phyloP scores from a whole-genome alignment of 768 basidiomycete species.

The Leccinum boreale region DNA sequence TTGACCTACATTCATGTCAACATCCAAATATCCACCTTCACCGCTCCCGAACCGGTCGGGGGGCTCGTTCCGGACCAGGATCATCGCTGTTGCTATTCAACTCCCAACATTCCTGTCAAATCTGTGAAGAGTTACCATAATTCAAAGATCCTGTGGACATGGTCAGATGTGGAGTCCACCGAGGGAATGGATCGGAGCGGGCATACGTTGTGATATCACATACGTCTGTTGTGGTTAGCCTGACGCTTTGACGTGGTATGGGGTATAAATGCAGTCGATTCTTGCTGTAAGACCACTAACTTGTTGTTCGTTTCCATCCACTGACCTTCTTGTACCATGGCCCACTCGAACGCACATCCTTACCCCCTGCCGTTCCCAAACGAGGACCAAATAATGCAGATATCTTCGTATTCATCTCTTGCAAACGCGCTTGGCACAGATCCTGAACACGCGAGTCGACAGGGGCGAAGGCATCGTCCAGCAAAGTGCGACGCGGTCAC shows the following conservation, averaged over 20 bases:
- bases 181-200: background rate
- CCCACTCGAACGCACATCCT: conserved; percentile 2
- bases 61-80: conserved; percentile 1
- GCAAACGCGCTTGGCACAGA: conserved; percentile 21
- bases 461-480: background rate
- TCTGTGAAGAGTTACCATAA: background rate
- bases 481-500: conserved; percentile 4
- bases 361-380: conserved; percentile 24
- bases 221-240: background rate
- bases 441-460: conserved; percentile 8
- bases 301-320: background rate
- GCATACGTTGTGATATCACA: background rate
- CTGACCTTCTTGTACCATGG: conserved; percentile 15
- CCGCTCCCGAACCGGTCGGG: background rate
- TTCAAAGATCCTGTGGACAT: conserved; percentile 10
- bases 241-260: conserved; percentile 16
- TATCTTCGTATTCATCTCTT: conserved; percentile 25
- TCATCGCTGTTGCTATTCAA: conserved; percentile 4
- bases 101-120: background rate
- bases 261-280: conserved; percentile 19
- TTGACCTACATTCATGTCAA: background rate
- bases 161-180: background rate
- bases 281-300: background rate
- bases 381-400: conserved; percentile 11
- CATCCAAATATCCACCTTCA: background rate